Evolutionary conservation across 805 yeast genomes (phyloP).

Genomic region (Yamadazyma phyllophila): DNA sequence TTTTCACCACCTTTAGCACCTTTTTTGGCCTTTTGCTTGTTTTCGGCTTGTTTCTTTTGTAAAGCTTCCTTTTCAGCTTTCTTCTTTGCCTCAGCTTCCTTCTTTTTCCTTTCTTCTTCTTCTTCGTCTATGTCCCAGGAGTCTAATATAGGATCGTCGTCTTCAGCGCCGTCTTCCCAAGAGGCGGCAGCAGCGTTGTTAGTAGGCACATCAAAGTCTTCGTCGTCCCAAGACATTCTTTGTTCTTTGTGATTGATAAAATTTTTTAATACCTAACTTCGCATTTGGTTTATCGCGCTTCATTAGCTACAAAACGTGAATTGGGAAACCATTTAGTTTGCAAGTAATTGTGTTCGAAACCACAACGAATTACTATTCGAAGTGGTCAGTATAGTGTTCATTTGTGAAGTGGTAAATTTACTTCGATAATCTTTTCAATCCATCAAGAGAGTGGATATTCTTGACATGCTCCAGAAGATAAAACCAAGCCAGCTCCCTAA

Average conservation of each 20-base stretch:
- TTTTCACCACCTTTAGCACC: constrained; percentile 29
- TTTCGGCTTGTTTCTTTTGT: constrained; percentile 34
- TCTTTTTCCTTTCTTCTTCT: constrained; percentile 54
- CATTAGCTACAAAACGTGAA: background rate
- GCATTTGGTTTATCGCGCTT: constrained; percentile 1
- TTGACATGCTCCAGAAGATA: background rate
- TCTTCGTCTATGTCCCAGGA: constrained; percentile 89
- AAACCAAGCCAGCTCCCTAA: background rate
- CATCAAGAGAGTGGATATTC: too few relatives aligned
- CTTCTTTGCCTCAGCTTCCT: constrained; percentile 40
- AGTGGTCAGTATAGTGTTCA: too few relatives aligned
- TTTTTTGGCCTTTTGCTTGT: constrained; percentile 48
- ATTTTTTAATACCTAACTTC: constrained; percentile 1
- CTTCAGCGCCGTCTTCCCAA: constrained; percentile 84
- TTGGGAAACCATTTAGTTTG: background rate
- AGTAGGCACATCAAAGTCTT: constrained; percentile 72
- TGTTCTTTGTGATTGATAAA: constrained; percentile 1
- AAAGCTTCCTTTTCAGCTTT: constrained; percentile 45
- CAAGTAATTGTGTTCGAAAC: too few relatives aligned
- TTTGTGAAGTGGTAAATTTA: too few relatives aligned
- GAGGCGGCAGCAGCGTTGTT: constrained; percentile 54
- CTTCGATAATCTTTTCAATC: too few relatives aligned
- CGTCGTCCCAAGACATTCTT: constrained; percentile 73
- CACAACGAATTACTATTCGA: too few relatives aligned
- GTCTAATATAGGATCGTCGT: constrained; percentile 69